Conservation (phyloP, 2,329 filamentous ascomycete species). For the Cephalotrichum gorgonifer region DNA sequence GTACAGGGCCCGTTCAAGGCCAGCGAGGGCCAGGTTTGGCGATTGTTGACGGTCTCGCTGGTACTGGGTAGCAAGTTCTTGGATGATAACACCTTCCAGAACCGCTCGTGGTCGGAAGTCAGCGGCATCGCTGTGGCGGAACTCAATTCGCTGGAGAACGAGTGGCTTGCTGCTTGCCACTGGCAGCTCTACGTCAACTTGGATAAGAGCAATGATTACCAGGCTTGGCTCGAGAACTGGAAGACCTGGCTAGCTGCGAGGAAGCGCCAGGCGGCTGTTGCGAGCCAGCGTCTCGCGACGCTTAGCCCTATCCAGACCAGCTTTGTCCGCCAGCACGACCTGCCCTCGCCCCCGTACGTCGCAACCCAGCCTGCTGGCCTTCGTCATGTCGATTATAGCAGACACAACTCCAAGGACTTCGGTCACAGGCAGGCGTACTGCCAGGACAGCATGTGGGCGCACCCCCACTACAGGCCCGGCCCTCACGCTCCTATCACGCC, state of each 20-base stretch:
- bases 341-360: constrained; percentile 19
- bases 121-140: constrained; percentile 79
- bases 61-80: constrained; percentile 90
- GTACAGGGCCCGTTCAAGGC: constrained; percentile 41
- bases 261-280: constrained; percentile 35
- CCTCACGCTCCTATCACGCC: constrained; percentile 39
- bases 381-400: constrained; percentile 19
- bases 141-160: constrained; percentile 74
- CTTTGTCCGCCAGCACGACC: constrained; percentile 12
- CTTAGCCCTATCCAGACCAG: constrained; percentile 34
- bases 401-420: constrained; percentile 21
- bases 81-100: constrained; percentile 96
- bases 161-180: constrained; percentile 75
- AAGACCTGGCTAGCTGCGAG: constrained; percentile 44
- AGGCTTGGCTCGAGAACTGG: constrained; percentile 53
- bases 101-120: constrained; percentile 92
- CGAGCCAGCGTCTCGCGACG: constrained; percentile 19
- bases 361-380: constrained; percentile 12
- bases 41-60: constrained; percentile 74
- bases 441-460: constrained; percentile 4
- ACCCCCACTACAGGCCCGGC: constrained; percentile 7
- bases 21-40: constrained; percentile 67
- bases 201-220: constrained; percentile 61
- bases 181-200: constrained; percentile 85
- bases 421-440: constrained; percentile 2